Evolutionary conservation across 768 basidiomycete species (phyloP).

Genomic region (Boletellus ananas): DNA sequence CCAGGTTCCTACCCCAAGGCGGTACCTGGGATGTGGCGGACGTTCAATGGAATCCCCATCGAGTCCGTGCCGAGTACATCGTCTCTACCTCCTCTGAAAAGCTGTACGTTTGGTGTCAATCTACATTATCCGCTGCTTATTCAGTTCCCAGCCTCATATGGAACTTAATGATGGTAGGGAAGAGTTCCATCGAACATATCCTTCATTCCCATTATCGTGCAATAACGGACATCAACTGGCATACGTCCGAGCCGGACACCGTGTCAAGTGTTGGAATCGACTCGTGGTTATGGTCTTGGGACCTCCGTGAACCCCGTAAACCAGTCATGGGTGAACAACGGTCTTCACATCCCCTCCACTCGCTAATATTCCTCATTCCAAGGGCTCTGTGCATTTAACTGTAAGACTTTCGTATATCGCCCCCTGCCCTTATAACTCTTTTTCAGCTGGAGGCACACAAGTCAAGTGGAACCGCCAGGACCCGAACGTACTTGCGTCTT

Average conservation of each 20-base stretch:
- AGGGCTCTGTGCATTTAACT: slow-evolving; percentile 60
- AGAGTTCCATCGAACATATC: slow-evolving; percentile 80
- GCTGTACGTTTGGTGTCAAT: slow-evolving; percentile 48
- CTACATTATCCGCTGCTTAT: not conserved
- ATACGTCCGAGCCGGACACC: slow-evolving; percentile 75
- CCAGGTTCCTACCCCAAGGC: slow-evolving; percentile 92
- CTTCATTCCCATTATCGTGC: slow-evolving; percentile 90
- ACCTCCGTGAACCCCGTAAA: slow-evolving; percentile 65
- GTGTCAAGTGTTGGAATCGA: slow-evolving; percentile 92
- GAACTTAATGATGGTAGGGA: slow-evolving; percentile 76
- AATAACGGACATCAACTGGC: slow-evolving; percentile 99
- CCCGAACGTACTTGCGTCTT: slow-evolving; percentile 81
- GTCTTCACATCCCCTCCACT: not conserved
- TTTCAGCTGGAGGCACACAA: slow-evolving; percentile 79
- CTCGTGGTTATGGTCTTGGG: slow-evolving; percentile 95
- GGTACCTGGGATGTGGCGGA: slow-evolving; percentile 96
- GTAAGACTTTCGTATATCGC: slow-evolving; percentile 26
- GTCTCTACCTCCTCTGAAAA: slow-evolving; percentile 88
- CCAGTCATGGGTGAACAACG: slow-evolving; percentile 58
- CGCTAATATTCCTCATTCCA: not conserved
- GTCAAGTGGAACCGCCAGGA: slow-evolving; percentile 96
- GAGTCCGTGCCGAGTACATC: slow-evolving; percentile 69
- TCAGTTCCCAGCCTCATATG: slow-evolving; percentile 68
- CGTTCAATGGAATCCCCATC: slow-evolving; percentile 90
- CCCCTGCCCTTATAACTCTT: not conserved